phyloP scores from a whole-genome alignment of 2,329 filamentous ascomycete genomes.

The Lithohypha guttulata region DNA sequence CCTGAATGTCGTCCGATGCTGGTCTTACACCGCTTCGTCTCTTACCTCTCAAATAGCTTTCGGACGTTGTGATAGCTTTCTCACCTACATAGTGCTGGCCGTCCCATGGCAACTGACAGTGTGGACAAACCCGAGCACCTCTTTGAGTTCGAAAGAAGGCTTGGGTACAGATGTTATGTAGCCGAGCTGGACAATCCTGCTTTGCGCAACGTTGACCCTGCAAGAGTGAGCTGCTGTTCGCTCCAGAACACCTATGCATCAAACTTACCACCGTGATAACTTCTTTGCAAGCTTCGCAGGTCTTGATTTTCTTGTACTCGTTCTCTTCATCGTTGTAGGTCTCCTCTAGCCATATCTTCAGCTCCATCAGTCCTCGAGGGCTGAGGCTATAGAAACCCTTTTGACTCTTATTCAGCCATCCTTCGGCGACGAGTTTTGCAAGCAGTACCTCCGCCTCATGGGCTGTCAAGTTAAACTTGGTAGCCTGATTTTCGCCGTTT shows the following conservation, averaged over 20 bases:
- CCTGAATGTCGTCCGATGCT: conserved; percentile 1
- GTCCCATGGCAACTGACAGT: conserved; percentile 42
- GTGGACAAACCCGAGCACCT: conserved; percentile 54
- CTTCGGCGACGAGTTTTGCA: conserved; percentile 58
- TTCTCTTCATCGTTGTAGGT: conserved; percentile 68
- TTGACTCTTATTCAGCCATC: conserved; percentile 70
- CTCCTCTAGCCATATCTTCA: conserved; percentile 72
- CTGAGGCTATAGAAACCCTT: conserved; percentile 65
- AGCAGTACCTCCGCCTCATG: conserved; percentile 67
- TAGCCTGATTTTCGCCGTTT: conserved; percentile 26
- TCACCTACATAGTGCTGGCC: conserved; percentile 44
- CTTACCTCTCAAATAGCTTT: conserved; percentile 23
- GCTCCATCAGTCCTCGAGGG: conserved; percentile 70
- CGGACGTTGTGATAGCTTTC: conserved; percentile 32
- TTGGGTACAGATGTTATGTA: conserved; percentile 67
- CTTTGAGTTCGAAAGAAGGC: conserved; percentile 60
- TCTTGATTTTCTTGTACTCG: conserved; percentile 63
- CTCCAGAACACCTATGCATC: not conserved
- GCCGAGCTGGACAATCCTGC: conserved; percentile 53
- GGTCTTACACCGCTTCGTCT: conserved; percentile 20
- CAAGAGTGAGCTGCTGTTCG: not conserved
- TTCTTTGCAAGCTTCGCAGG: conserved; percentile 79
- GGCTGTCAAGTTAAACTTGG: conserved; percentile 55
- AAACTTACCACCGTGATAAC: conserved; percentile 61
- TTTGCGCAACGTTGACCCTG: conserved; percentile 65